phyloP scores from a whole-genome alignment of 78 protist species.

The Dictyostelium capitatum region DNA sequence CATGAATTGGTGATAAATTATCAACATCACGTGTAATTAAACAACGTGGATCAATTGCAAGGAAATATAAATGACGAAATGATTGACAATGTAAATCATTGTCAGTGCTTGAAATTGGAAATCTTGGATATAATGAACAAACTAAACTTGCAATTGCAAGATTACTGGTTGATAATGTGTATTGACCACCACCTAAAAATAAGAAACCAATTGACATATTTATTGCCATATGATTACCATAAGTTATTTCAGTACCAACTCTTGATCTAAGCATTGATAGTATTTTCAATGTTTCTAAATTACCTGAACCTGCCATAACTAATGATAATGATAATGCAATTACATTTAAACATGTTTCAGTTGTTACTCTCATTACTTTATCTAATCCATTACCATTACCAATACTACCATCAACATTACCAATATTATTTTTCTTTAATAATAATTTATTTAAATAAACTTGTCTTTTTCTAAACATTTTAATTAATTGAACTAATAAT shows the following conservation, averaged over 20 bases:
- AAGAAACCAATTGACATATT: constrained; percentile 91
- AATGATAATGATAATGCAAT: constrained; percentile 58
- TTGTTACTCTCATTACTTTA: constrained; percentile 8
- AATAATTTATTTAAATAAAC: constrained; percentile 6
- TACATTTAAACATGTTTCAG: constrained; percentile 54
- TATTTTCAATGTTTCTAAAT: constrained; percentile 68
- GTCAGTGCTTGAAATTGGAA: constrained; percentile 82
- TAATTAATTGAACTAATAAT: background rate
- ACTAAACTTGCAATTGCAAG: constrained; percentile 91
- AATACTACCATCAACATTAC: background rate
- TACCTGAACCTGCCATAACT: constrained; percentile 91
- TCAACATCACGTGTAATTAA: constrained; percentile 89
- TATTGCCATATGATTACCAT: constrained; percentile 92
- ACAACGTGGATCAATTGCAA: constrained; percentile 90
- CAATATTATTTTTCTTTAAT: background rate
- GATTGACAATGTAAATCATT: constrained; percentile 93
- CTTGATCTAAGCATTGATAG: constrained; percentile 55
- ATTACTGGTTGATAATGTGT: constrained; percentile 74
- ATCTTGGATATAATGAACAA: constrained; percentile 86
- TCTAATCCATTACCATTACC: background rate
- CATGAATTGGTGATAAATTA: constrained; percentile 63
- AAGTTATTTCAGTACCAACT: constrained; percentile 31
- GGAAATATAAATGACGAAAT: constrained; percentile 91
- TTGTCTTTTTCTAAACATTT: constrained; percentile 44
- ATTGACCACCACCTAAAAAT: constrained; percentile 89